These are phyloP conservation scores for Leishmania lainsoni DNA, from an alignment of 208 protist species.

Conservation along the genomic window DNA sequence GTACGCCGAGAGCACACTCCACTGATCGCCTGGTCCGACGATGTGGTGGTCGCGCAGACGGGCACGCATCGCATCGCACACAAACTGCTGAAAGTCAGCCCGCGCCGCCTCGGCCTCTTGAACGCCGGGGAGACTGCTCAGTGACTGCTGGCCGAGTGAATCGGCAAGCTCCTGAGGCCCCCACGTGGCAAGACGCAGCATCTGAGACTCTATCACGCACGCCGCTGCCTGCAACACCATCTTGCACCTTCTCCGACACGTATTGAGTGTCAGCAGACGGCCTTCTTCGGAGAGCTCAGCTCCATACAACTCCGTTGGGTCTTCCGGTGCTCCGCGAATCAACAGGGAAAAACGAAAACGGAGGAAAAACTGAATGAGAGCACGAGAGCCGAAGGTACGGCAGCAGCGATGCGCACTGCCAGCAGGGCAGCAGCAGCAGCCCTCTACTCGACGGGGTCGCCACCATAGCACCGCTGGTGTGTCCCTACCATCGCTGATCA, in stretches of 20 bases:
- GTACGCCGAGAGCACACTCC: slow-evolving; percentile 25
- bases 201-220: slow-evolving; percentile 19
- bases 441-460: slow-evolving; percentile 31
- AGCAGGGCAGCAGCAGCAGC: slow-evolving; percentile 44
- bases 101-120: neutral
- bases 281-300: slow-evolving; percentile 27
- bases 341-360: slow-evolving; percentile 60
- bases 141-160: slow-evolving; percentile 13
- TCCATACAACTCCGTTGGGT: slow-evolving; percentile 16
- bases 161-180: slow-evolving; percentile 25
- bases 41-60: slow-evolving; percentile 9
- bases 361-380: slow-evolving; percentile 52
- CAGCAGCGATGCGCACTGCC: slow-evolving; percentile 34
- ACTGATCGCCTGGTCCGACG: slow-evolving; percentile 9
- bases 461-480: slow-evolving; percentile 16
- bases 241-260: slow-evolving; percentile 14
- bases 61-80: slow-evolving; percentile 7
- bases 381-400: slow-evolving; percentile 53
- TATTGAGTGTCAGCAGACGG: slow-evolving; percentile 23
- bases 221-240: slow-evolving; percentile 21
- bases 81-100: slow-evolving; percentile 11
- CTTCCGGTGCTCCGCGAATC: slow-evolving; percentile 44
- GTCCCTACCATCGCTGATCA: neutral
- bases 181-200: slow-evolving; percentile 29
- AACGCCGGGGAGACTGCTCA: slow-evolving; percentile 5